Evolutionary conservation across 2,329 filamentous ascomycete genomes (phyloP), one percentile per base, ranked within the genome.

Genomic region (Botrytis pseudocinerea): DNA sequence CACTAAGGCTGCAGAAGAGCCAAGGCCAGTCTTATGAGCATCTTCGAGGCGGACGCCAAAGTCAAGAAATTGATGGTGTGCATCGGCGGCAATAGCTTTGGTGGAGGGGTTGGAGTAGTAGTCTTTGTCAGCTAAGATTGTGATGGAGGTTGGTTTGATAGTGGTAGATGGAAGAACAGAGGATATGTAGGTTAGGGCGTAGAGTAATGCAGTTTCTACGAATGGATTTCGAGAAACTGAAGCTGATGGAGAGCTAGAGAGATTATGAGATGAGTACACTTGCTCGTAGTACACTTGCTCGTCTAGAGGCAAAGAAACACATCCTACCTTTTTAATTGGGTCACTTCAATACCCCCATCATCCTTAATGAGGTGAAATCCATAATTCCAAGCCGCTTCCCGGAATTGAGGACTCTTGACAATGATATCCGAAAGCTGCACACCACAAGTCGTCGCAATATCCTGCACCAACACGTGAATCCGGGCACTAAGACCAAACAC

Each of bases 11-110:
- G 96, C 96, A 1, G 95, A 98, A 18, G 95, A 98, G 73, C 96
- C 96, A 44, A 99, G 89, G 2, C 96, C 96, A 0, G 96, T 99
- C 85, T 99, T 99, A 87, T 98, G 92, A 25, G 95, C 95, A 75
- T 91, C 87, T 73, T 87, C 84, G 51, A 99, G 88, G 9, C 90
- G 88, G 25, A 95, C 91, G 61, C 88, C 87, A 83, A 97, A 97
- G 80, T 91, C 88, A 76, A 90, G 87, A 84, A 98, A 98, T 75
- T 71, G 62, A 73, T 90, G 89, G 73, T 76, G 78, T 72, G 82
- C 80, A 28, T 85, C 80, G 73, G 82, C 75, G 51, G 77, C 69
- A 22, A 76, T 71, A 32, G 76, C 71, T 28, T 81, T 76, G 38
- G 81, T 79, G 40, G 85, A 81, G 4, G 90, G 86, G 74, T 91